phyloP scores from a whole-genome alignment of 73 alveolate genomes.

The Urostyla sp. region DNA sequence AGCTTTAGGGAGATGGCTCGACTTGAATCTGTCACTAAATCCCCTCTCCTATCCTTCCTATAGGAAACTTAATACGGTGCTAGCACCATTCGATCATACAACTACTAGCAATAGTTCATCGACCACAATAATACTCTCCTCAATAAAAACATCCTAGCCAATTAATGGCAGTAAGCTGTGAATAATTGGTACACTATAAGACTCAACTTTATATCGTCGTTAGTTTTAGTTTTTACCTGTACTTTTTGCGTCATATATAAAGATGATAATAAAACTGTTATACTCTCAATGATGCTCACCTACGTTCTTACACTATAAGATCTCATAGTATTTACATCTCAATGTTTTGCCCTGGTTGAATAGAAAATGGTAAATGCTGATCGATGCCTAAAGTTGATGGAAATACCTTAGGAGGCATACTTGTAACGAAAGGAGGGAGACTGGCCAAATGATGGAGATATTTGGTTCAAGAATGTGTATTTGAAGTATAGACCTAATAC shows the following conservation, averaged over 20 bases:
- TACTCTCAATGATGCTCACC: slow-evolving; percentile 57
- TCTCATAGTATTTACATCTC: slow-evolving; percentile 21
- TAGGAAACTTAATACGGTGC: slow-evolving; percentile 90
- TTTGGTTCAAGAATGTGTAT: slow-evolving; percentile 76
- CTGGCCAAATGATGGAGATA: slow-evolving; percentile 85
- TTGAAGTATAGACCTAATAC: slow-evolving; percentile 89
- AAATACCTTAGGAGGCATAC: slow-evolving; percentile 51
- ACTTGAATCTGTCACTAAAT: slow-evolving; percentile 84
- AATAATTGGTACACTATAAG: slow-evolving; percentile 58
- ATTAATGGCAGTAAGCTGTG: slow-evolving; percentile 16
- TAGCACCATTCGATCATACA: slow-evolving; percentile 89
- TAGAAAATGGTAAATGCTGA: slow-evolving; percentile 64
- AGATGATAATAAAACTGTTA: slow-evolving; percentile 8
- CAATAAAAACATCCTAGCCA: slow-evolving; percentile 61
- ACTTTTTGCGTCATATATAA: slow-evolving; percentile 31
- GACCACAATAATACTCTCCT: slow-evolving; percentile 54
- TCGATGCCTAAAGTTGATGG: slow-evolving; percentile 54
- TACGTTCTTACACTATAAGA: slow-evolving; percentile 53
- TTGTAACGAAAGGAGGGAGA: slow-evolving; percentile 28
- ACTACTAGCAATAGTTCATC: slow-evolving; percentile 58
- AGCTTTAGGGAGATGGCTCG: slow-evolving; percentile 85
- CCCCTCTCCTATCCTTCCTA: slow-evolving; percentile 92
- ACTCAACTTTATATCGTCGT: slow-evolving; percentile 33
- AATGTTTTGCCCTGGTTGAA: slow-evolving; percentile 44
- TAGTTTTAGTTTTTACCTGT: slow-evolving; percentile 35